Evolutionary conservation across 768 basidiomycete species (phyloP).

Genomic region (Mycena vulgaris): DNA sequence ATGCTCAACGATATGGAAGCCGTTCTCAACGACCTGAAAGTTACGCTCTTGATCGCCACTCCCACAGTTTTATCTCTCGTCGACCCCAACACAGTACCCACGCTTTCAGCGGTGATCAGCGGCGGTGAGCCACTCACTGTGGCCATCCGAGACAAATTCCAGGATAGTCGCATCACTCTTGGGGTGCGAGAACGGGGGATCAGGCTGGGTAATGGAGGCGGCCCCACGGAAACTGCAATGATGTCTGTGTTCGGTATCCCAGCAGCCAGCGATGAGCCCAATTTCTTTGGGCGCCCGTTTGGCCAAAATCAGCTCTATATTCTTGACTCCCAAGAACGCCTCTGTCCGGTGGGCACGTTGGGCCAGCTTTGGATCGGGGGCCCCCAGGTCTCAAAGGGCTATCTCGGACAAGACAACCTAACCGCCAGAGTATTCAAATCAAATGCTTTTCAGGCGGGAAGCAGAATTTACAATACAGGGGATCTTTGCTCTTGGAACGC

Average conservation of each 20-base stretch:
- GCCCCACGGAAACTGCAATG: slow-evolving; percentile 4
- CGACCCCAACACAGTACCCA: too few species aligned
- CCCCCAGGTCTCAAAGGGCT: slow-evolving; percentile 8
- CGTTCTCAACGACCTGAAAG: too few species aligned
- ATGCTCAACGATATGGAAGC: too few species aligned
- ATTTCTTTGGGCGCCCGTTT: slow-evolving; percentile 17
- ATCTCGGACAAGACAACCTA: slow-evolving; percentile 13
- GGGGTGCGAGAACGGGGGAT: too few species aligned
- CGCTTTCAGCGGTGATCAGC: too few species aligned
- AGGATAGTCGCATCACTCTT: too few species aligned
- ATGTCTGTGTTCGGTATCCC: slow-evolving; percentile 14
- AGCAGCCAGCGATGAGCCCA: background rate
- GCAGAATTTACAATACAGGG: slow-evolving; percentile 17
- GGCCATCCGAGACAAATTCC: too few species aligned
- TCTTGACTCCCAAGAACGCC: background rate
- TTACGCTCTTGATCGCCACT: too few species aligned
- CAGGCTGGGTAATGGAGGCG: slow-evolving; percentile 1
- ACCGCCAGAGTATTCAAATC: background rate
- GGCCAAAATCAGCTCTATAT: slow-evolving; percentile 13
- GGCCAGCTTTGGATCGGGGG: slow-evolving; percentile 15
- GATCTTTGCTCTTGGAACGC: slow-evolving; percentile 11
- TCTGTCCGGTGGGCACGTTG: slow-evolving; percentile 1
- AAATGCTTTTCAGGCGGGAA: background rate
- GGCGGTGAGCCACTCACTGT: too few species aligned
- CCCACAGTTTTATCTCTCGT: too few species aligned